Base-by-base conservation (phyloP, 2,329 filamentous ascomycete genomes). In the Xylaria sp. region DNA sequence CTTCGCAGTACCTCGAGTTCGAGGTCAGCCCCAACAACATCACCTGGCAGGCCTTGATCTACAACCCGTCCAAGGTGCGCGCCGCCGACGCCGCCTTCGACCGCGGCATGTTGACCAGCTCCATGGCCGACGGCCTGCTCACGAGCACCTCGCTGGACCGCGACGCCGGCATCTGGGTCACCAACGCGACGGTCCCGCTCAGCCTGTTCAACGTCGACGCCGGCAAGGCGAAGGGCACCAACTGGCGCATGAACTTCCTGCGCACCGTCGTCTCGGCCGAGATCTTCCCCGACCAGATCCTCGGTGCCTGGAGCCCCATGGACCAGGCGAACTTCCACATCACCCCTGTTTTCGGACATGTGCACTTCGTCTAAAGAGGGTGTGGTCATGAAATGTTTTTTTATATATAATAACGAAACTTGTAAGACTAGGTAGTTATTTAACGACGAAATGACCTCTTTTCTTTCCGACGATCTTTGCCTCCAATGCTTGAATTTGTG, bases 221-320 rank as follows among this genome's bases (percentile, higher is more conserved):
- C 2, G 76, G 77, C 47, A 60, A 68, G 63, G 77, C 76, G 1
- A 68, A 71, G 61, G 76, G 76, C 19, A 80, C 78, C 0, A 56
- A 71, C 61, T 81, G 79, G 79, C 73, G 79, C 59, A 80, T 81
- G 78, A 80, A 81, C 66, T 81, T 81, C 63, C 79, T 81, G 69
- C 73, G 79, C 50, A 81, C 78, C 2, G 68, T 79, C 35, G 77
- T 76, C 3, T 72, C 73, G 30, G 74, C 74, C 0, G 68, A 71
- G 1, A 79, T 71, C 7, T 81, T 72, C 63, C 79, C 79, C 0
- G 70, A 75, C 42, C 78, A 80, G 68, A 64, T 61, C 1, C 70
- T 79, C 4, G 78, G 78, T 13, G 78, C 73, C 5, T 81, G 79
- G 79, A 80, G 68, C 59, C 71, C 75, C 2, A 76, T 79, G 0